Percentiles rank a stretch among this genome's conserved stretches.
phyloP scores from a whole-genome alignment of 2,329 filamentous ascomycete genomes.

The Xylariaceae sp. region DNA sequence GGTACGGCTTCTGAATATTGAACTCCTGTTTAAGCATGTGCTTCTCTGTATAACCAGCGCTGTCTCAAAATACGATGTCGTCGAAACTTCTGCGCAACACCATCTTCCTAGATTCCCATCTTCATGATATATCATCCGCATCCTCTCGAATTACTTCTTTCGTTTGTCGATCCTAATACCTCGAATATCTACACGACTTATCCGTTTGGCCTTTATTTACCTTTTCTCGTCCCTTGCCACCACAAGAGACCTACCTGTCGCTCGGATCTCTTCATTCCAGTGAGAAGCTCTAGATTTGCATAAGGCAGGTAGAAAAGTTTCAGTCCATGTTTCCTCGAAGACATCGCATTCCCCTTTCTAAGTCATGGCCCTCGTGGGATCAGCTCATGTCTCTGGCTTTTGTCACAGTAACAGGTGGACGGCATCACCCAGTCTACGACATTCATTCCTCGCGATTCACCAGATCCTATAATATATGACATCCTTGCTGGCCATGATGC shows the following conservation, averaged over 20 bases:
- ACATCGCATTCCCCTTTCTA: conserved; percentile 27
- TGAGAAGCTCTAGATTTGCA: conserved; percentile 20
- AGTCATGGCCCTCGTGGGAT: conserved; percentile 13
- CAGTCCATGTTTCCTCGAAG: conserved; percentile 20
- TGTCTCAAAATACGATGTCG: neutral
- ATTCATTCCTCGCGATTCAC: conserved; percentile 23
- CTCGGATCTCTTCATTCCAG: conserved; percentile 20
- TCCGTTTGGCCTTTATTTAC: neutral
- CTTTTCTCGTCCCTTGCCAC: neutral
- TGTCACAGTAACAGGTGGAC: conserved; percentile 9
- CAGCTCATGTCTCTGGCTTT: conserved; percentile 12
- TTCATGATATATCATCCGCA: neutral
- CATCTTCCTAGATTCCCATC: neutral
- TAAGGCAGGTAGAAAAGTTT: conserved; percentile 22
- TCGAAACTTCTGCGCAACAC: neutral
- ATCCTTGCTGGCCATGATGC: conserved; percentile 2
- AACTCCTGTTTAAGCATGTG: neutral
- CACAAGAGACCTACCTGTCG: neutral
- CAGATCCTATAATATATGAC: neutral
- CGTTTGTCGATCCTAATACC: conserved; percentile 5
- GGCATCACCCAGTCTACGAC: conserved; percentile 23
- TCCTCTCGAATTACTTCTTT: neutral
- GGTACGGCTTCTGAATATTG: conserved; percentile 2
- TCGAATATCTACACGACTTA: neutral
- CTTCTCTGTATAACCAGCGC: neutral